phyloP scores from a whole-genome alignment of 2,329 filamentous ascomycete species.

The Exophiala viscosa region DNA sequence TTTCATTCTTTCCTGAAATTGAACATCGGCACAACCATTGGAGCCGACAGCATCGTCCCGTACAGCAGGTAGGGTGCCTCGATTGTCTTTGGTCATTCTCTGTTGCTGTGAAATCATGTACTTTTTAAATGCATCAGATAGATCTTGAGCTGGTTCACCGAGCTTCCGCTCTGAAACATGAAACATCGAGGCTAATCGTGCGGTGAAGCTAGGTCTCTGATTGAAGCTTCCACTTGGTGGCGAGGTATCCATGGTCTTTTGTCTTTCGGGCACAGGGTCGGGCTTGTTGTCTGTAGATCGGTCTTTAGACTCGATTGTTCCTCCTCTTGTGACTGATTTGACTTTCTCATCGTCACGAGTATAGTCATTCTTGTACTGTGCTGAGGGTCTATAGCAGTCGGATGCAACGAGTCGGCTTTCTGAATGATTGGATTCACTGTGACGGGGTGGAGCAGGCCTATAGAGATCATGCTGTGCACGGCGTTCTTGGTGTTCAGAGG shows the following conservation, averaged over 20 bases:
- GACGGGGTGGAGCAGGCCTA: neutral
- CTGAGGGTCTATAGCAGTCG: neutral
- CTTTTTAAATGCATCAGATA: no score
- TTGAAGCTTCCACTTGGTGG: neutral
- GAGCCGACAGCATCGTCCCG: no score
- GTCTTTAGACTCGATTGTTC: neutral
- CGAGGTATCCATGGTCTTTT: neutral
- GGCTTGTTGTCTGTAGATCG: neutral
- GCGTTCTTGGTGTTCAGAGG: neutral
- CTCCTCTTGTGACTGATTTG: neutral
- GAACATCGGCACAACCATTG: no score
- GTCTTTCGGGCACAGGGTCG: neutral
- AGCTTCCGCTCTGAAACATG: neutral
- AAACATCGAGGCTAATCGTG: no score
- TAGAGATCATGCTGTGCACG: neutral
- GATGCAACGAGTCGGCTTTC: neutral
- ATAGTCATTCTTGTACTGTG: neutral
- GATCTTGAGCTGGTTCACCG: neutral
- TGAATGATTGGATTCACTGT: neutral
- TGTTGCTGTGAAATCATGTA: neutral
- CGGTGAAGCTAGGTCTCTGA: neutral
- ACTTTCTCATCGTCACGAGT: neutral
- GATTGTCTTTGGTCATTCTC: neutral
- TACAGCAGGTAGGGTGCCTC: neutral
- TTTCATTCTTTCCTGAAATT: no score